Evolutionary conservation across 164 flowering plant genomes (phyloP), one percentile per base, ranked within the genome.

Genomic region (Piper betle): DNA sequence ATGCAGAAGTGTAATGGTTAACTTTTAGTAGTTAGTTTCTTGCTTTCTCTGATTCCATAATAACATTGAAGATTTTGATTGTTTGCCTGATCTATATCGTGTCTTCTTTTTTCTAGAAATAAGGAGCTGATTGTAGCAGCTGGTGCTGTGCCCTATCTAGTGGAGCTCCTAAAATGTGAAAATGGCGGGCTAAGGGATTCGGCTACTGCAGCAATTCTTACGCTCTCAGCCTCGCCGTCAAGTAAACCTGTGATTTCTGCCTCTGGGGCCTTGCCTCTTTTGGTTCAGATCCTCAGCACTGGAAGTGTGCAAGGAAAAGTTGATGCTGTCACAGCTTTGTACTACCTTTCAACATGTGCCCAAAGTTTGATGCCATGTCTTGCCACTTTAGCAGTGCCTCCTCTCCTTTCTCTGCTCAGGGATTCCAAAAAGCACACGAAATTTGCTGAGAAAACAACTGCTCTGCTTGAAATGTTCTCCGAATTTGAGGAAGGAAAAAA

Each of bases 361-460:
- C 82, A 80, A 58, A 68, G 70, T 37, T 62, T 73, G 2, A 61
- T 69, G 64, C 71, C 78, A 0, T 55, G 75, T 64, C 62, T 85
- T 20, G 77, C 84, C 58, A 66, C 86, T 2, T 71, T 64, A 62
- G 89, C 91, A 13, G 83, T 77, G 66, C 69, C 78, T 11, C 81
- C 91, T 43, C 82, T 87, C 43, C 79, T 87, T 54, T 64, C 68
- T 63, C 86, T 87, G 13, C 82, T 88, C 50, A 85, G 78, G 65
- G 91, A 85, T 62, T 83, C 87, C 80, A 88, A 82, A 70, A 88
- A 88, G 68, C 74, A 81, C 71, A 82, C 96, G 52, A 88, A 88
- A 61, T 81, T 84, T 67, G 96, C 96, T 17, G 92, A 88, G 75
- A 88, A 88, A 73, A 72, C 86, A 17, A 88, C 83, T 42, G 82